Evolutionary conservation across 2,329 filamentous ascomycete genomes (phyloP), one percentile per base, ranked within the genome.

Genomic region (Hirsutella thompsonii): DNA sequence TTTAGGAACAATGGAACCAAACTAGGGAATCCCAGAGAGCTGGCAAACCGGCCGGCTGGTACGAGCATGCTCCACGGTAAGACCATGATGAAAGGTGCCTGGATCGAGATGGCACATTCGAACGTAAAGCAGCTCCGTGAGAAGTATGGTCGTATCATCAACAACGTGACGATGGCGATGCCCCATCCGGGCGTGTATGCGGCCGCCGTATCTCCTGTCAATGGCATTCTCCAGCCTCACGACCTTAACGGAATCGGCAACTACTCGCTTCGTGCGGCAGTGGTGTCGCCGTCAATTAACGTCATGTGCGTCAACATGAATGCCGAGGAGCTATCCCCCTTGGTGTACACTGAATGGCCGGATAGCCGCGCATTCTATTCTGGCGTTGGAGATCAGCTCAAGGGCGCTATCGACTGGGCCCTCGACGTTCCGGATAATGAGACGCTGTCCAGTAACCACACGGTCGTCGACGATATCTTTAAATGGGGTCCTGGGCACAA

Each of bases 91-190:
- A 68, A 62, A 2, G 79, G 76, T 0, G 67, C 74, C 2, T 92
- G 84, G 84, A 76, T 88, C 30, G 69, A 82, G 42, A 64, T 59
- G 0, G 51, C 69, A 2, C 60, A 68, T 8, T 60, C 68, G 28
- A 66, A 84, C 42, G 69, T 78, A 16, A 66, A 67, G 0, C 56
- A 61, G 3, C 61, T 67, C 0, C 80, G 69, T 4, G 53, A 65
- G 4, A 53, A 66, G 10, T 56, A 74, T 40, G 60, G 64, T 0
- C 68, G 82, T 20, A 67, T 82, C 30, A 64, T 90, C 50, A 84
- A 88, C 54, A 88, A 89, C 47, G 75, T 87, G 20, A 83, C 81
- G 0, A 67, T 89, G 48, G 82, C 83, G 0, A 81, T 89, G 71
- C 85, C 85, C 0, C 85, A 92, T 50, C 67, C 78, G 4, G 64